Evolutionary conservation across 208 protist species (phyloP).

Genomic region (Trypanosoma avium): DNA sequence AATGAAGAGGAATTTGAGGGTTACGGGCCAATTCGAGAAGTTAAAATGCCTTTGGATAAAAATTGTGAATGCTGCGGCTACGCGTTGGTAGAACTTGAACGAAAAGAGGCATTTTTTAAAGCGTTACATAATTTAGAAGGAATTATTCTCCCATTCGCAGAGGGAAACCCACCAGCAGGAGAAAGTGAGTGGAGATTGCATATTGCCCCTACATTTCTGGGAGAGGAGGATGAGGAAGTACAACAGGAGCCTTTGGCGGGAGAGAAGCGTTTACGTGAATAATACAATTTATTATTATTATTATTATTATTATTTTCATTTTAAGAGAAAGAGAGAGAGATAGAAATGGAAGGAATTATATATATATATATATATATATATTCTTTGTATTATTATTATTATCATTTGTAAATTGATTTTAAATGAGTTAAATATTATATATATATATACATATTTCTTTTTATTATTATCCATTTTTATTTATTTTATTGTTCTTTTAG

Average conservation of each 20-base stretch:
- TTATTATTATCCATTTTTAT: neutral
- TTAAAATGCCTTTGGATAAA: conserved; percentile 62
- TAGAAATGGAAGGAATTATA: neutral
- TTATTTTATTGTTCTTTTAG: too few species aligned
- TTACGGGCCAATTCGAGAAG: conserved; percentile 60
- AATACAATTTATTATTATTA: too few species aligned
- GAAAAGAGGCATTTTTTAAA: conserved; percentile 52
- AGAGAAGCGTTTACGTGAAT: conserved; percentile 46
- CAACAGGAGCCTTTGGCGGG: conserved; percentile 29
- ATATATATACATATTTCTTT: too few species aligned
- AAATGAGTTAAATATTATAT: too few species aligned
- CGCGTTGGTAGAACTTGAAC: conserved; percentile 72
- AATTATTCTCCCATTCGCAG: conserved; percentile 31
- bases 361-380: conserved; percentile 1
- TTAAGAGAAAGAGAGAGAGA: neutral
- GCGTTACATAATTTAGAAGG: conserved; percentile 63
- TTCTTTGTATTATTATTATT: conserved; percentile 5
- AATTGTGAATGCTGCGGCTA: conserved; percentile 79
- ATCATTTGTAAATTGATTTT: conserved; percentile 13
- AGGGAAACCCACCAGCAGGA: conserved; percentile 22
- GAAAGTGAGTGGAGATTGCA: conserved; percentile 28
- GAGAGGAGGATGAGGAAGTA: conserved; percentile 63
- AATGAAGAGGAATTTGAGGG: neutral
- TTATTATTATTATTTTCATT: too few species aligned
- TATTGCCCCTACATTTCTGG: conserved; percentile 70